Evolutionary conservation across 2,329 filamentous ascomycete genomes (phyloP).

Genomic region (Scedosporium apiospermum): DNA sequence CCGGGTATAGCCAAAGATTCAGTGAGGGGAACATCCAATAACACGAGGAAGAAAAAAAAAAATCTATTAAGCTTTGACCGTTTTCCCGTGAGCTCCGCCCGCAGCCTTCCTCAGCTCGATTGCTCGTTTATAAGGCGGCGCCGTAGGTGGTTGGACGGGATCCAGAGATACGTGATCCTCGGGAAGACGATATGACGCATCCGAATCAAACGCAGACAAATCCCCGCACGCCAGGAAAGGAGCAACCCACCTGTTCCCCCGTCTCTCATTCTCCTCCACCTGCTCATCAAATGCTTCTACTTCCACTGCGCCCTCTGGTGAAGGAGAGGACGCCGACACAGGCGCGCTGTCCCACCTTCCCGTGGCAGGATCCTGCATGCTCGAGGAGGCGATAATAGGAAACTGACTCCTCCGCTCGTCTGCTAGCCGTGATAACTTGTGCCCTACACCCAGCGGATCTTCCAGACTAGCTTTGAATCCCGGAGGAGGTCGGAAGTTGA

Average conservation of each 20-base stretch:
- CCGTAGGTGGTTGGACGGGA: slow-evolving; percentile 89
- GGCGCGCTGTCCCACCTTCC: slow-evolving; percentile 32
- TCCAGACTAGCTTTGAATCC: slow-evolving; percentile 70
- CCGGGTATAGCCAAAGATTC: neutral
- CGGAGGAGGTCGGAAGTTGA: slow-evolving; percentile 72
- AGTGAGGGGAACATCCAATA: too few relatives aligned
- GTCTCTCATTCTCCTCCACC: slow-evolving; percentile 15
- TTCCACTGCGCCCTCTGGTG: slow-evolving; percentile 28
- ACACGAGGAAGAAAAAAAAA: neutral
- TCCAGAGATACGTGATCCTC: slow-evolving; percentile 80
- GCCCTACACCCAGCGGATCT: slow-evolving; percentile 60
- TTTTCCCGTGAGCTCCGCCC: slow-evolving; percentile 71
- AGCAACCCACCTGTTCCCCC: slow-evolving; percentile 64
- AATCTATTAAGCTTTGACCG: slow-evolving; percentile 23
- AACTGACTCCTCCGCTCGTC: slow-evolving; percentile 28
- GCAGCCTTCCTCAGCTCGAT: slow-evolving; percentile 65
- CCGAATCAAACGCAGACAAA: slow-evolving; percentile 86
- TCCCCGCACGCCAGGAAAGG: slow-evolving; percentile 97
- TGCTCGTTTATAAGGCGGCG: slow-evolving; percentile 87
- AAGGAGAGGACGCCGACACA: slow-evolving; percentile 18
- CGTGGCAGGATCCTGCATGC: slow-evolving; percentile 35
- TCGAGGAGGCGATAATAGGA: slow-evolving; percentile 29
- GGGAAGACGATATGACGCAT: slow-evolving; percentile 86
- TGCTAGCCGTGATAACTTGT: slow-evolving; percentile 41
- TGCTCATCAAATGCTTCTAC: slow-evolving; percentile 19